phyloP scores from a whole-genome alignment of 345 rosid species.

The Lepidium africanum region DNA sequence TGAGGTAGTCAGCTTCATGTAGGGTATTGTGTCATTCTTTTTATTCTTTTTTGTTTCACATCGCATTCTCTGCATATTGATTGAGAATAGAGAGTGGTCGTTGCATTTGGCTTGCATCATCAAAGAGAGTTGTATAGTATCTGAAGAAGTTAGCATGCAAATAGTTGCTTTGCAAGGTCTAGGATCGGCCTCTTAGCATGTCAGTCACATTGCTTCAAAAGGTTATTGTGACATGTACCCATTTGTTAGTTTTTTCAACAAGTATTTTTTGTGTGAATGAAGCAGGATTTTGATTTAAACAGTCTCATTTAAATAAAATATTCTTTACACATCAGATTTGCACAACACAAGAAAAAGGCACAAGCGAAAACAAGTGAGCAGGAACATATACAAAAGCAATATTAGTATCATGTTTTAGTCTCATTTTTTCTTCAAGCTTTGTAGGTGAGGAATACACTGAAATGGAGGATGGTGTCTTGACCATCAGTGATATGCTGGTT shows the following conservation, averaged over 20 bases:
- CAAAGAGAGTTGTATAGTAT: conserved; percentile 19
- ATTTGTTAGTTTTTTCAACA: conserved; percentile 13
- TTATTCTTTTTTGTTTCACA: conserved; percentile 2
- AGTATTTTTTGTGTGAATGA: conserved; percentile 19
- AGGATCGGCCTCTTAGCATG: conserved; percentile 17
- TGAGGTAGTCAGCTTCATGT: conserved; percentile 45
- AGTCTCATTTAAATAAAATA: conserved; percentile 10
- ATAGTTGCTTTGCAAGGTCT: conserved; percentile 11
- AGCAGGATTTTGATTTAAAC: conserved; percentile 26
- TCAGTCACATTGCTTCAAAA: conserved; percentile 19
- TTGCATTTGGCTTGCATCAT: conserved; percentile 14
- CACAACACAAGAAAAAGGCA: conserved; percentile 4
- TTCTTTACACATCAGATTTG: neutral
- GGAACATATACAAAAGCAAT: conserved; percentile 23
- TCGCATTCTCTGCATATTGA: conserved; percentile 14
- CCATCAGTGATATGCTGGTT: conserved; percentile 81
- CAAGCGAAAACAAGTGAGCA: conserved; percentile 8
- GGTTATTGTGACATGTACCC: conserved; percentile 17
- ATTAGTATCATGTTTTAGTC: neutral
- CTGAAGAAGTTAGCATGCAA: conserved; percentile 13
- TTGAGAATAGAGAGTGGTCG: conserved; percentile 18
- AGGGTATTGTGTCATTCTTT: conserved; percentile 20
- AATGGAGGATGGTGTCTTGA: conserved; percentile 64
- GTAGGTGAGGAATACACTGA: conserved; percentile 51
- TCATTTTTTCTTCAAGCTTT: conserved; percentile 16